A percentile compares a stretch with the other conserved stretches of the same genome.
phyloP scores from a whole-genome alignment of 768 basidiomycete genomes.

The Mycena maculata region DNA sequence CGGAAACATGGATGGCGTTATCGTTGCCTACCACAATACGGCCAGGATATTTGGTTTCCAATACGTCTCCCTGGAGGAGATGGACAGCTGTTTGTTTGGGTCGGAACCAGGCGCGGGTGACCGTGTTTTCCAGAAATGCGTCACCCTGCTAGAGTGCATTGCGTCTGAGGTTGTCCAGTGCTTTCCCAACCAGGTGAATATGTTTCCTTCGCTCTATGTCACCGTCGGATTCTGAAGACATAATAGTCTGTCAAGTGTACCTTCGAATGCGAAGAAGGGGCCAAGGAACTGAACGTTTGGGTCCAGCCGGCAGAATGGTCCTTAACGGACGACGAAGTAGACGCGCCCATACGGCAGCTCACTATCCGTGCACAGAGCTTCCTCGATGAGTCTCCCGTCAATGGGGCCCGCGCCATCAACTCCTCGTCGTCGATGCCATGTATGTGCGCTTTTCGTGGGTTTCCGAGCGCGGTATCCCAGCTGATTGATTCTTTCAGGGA shows the following conservation, averaged over 20 bases:
- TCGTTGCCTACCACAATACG: conserved; percentile 91
- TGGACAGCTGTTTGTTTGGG: conserved; percentile 88
- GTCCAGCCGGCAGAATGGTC: conserved; percentile 70
- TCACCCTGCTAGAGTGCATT: conserved; percentile 76
- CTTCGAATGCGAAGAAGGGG: conserved; percentile 65
- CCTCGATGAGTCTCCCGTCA: conserved; percentile 50
- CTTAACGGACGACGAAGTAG: conserved; percentile 46
- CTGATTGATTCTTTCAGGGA: conserved; percentile 58
- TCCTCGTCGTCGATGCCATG: conserved; percentile 41
- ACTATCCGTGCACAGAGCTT: conserved; percentile 61
- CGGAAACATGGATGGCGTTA: conserved; percentile 95
- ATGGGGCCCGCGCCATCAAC: conserved; percentile 52
- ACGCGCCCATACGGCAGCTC: conserved; percentile 67
- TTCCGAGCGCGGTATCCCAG: neutral
- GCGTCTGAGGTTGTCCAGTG: conserved; percentile 64
- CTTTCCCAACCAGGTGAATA: conserved; percentile 78
- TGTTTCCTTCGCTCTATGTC: conserved; percentile 32
- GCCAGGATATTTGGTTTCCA: conserved; percentile 92
- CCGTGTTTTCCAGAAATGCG: conserved; percentile 79
- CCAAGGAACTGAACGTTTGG: conserved; percentile 67
- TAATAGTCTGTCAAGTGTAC: conserved; percentile 67
- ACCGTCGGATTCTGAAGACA: conserved; percentile 9
- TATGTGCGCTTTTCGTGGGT: conserved; percentile 31
- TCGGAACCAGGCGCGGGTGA: conserved; percentile 64
- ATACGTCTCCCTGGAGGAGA: conserved; percentile 87